These are phyloP conservation scores for Suillus alpinus DNA, from an alignment of 768 basidiomycete species.

Conservation along the genomic window DNA sequence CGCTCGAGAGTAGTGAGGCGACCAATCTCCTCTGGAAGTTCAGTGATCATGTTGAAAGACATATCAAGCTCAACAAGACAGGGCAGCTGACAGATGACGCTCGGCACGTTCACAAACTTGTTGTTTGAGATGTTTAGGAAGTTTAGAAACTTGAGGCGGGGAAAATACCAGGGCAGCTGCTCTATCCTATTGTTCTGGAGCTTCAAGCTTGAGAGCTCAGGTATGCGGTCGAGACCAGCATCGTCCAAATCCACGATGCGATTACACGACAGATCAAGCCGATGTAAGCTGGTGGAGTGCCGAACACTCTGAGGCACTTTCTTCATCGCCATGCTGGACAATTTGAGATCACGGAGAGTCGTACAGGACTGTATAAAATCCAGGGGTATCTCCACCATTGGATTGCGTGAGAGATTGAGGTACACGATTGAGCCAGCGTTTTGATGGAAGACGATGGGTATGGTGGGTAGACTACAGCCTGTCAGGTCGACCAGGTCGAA, in stretches of 20 bases:
- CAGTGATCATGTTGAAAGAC: slow-evolving; percentile 88
- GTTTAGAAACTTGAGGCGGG: slow-evolving; percentile 64
- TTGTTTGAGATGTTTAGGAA: slow-evolving; percentile 95
- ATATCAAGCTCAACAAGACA: slow-evolving; percentile 85
- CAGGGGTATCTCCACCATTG: slow-evolving; percentile 92
- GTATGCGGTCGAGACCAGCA: slow-evolving; percentile 75
- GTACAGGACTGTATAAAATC: slow-evolving; percentile 93
- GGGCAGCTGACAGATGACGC: slow-evolving; percentile 68
- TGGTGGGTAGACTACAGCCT: slow-evolving; percentile 75
- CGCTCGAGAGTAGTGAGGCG: slow-evolving; percentile 63
- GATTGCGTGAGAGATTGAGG: slow-evolving; percentile 89
- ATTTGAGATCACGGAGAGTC: slow-evolving; percentile 76
- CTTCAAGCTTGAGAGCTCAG: slow-evolving; percentile 62
- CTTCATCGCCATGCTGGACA: slow-evolving; percentile 93
- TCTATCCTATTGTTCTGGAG: slow-evolving; percentile 92
- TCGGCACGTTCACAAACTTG: slow-evolving; percentile 76
- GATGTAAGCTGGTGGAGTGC: slow-evolving; percentile 66
- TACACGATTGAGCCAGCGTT: slow-evolving; percentile 81
- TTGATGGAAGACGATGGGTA: slow-evolving; percentile 83
- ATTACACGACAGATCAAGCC: slow-evolving; percentile 89
- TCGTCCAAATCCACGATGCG: slow-evolving; percentile 87
- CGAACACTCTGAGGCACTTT: slow-evolving; percentile 84
- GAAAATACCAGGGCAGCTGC: slow-evolving; percentile 82
- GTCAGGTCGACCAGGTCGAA: slow-evolving; percentile 83
- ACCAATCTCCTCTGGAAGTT: slow-evolving; percentile 80